These are phyloP conservation scores for Carex scoparia DNA, from an alignment of 176 grass and related monocot species.

Conservation along the genomic window DNA sequence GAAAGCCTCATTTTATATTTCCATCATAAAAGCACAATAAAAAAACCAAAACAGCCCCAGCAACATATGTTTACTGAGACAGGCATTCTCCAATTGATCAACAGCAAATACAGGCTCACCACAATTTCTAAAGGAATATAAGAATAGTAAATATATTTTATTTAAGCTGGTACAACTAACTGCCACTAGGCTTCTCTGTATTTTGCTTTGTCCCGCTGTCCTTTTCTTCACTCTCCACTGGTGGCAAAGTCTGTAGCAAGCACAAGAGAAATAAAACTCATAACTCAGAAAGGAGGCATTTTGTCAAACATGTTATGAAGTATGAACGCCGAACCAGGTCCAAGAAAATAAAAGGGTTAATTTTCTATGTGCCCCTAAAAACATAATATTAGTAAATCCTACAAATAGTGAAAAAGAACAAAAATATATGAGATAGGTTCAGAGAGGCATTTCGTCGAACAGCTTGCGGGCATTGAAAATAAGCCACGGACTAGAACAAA, in stretches of 20 bases:
- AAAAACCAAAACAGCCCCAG: neutral
- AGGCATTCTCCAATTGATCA: neutral
- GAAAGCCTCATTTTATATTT: neutral
- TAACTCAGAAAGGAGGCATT: neutral
- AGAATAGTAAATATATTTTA: neutral
- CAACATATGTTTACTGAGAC: neutral
- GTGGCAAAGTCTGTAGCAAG: conserved; percentile 35
- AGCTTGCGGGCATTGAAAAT: neutral
- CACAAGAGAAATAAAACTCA: neutral
- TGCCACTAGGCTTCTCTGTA: conserved; percentile 1
- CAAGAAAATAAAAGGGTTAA: too few species aligned
- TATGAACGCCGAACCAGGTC: neutral
- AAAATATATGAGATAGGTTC: neutral
- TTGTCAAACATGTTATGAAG: neutral
- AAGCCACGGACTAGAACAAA: neutral
- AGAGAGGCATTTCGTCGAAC: conserved; percentile 37
- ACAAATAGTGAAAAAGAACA: neutral
- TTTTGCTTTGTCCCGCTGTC: neutral
- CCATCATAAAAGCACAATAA: neutral
- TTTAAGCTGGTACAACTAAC: conserved; percentile 10
- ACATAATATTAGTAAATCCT: neutral
- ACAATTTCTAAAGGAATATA: neutral
- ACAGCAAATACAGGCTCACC: neutral
- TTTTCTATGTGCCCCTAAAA: too few species aligned
- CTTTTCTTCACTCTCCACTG: conserved; percentile 14